A percentile compares a stretch with the other conserved stretches of the same genome.
phyloP scores from a whole-genome alignment of 1,139 yeast genomes.

The Protomyces arabidopsidicola region DNA sequence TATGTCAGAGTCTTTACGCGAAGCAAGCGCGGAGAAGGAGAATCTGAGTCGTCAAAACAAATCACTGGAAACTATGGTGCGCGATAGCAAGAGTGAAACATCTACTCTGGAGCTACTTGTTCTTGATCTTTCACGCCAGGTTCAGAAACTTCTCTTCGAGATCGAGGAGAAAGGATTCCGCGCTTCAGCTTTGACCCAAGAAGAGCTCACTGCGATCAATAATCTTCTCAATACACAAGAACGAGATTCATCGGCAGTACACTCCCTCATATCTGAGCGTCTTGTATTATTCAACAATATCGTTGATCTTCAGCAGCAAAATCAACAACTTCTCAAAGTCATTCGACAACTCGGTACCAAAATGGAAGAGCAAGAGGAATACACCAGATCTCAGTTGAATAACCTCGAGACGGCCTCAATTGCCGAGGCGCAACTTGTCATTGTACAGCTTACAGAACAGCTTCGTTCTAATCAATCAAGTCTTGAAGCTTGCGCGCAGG shows the following conservation, averaged over 20 bases:
- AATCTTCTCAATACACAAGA: slow-evolving; percentile 31
- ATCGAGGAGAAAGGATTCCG: slow-evolving; percentile 52
- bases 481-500: slow-evolving; percentile 51
- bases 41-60: slow-evolving; percentile 40
- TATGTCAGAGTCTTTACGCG: slow-evolving; percentile 48
- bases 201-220: slow-evolving; percentile 53
- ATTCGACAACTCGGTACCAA: slow-evolving; percentile 65
- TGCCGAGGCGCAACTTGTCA: slow-evolving; percentile 72
- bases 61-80: slow-evolving; percentile 34
- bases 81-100: slow-evolving; percentile 39
- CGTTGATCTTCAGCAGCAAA: slow-evolving; percentile 65
- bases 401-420: slow-evolving; percentile 56
- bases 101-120: slow-evolving; percentile 45
- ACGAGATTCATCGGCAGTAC: slow-evolving; percentile 37
- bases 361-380: slow-evolving; percentile 54
- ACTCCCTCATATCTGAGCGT: slow-evolving; percentile 59
- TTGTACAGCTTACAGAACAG: slow-evolving; percentile 61
- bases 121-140: slow-evolving; percentile 71
- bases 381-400: slow-evolving; percentile 39
- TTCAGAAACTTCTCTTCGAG: slow-evolving; percentile 67
- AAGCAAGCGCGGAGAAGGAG: slow-evolving; percentile 46
- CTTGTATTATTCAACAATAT: slow-evolving; percentile 65
- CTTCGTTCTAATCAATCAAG: slow-evolving; percentile 50
- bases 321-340: slow-evolving; percentile 62
- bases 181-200: slow-evolving; percentile 54